phyloP scores from a whole-genome alignment of 768 basidiomycete species.

The Nidula microcarpa region DNA sequence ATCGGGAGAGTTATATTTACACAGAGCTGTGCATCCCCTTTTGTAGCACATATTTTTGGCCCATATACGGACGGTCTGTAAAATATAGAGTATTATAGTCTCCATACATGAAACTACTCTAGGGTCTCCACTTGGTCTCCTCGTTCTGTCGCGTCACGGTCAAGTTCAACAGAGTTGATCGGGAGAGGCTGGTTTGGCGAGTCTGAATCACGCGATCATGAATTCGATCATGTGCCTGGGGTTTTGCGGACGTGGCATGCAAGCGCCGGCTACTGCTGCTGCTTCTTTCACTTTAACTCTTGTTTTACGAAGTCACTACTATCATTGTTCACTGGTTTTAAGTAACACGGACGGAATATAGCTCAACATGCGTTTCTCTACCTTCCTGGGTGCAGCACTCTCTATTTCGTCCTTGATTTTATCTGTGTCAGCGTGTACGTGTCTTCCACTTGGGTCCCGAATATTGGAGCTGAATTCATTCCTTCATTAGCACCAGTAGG shows the following conservation, averaged over 20 bases:
- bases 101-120: too few relatives aligned
- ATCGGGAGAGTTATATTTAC: too few relatives aligned
- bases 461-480: neutral
- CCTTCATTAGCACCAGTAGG: constrained; percentile 15
- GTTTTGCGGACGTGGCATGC: neutral
- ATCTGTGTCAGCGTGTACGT: constrained; percentile 15
- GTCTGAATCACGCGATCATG: too few relatives aligned
- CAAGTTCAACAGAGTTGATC: too few relatives aligned
- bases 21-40: too few relatives aligned
- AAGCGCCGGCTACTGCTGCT: neutral
- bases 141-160: too few relatives aligned
- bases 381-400: constrained; percentile 17
- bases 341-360: neutral
- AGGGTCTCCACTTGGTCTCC: too few relatives aligned
- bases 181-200: too few relatives aligned
- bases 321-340: too few relatives aligned
- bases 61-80: too few relatives aligned
- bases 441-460: neutral
- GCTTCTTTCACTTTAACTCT: neutral
- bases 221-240: neutral
- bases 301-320: neutral
- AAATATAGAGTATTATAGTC: too few relatives aligned
- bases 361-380: constrained; percentile 20
- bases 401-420: constrained; percentile 18
- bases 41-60: too few relatives aligned